These are phyloP conservation scores for Larix kaempferi DNA, from an alignment of 75 land plant species.

Conservation along the genomic window DNA sequence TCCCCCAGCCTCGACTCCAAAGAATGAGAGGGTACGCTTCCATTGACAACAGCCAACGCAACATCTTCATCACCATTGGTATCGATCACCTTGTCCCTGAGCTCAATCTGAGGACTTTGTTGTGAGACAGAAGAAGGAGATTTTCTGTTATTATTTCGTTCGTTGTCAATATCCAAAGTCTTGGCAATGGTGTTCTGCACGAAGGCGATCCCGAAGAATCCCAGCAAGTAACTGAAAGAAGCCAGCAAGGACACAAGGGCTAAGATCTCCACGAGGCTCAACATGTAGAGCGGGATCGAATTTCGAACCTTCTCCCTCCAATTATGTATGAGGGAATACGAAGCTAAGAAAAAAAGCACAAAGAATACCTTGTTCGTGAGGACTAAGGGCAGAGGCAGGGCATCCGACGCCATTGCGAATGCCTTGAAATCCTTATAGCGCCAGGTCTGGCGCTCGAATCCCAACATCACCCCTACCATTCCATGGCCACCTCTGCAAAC, in stretches of 20 bases:
- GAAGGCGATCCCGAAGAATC: conserved; percentile 36
- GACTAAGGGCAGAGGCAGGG: conserved; percentile 37
- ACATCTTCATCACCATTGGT: conserved; percentile 49
- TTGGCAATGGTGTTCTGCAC: conserved; percentile 26
- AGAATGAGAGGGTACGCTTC: conserved; percentile 45
- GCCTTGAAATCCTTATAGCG: no score
- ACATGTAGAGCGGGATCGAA: conserved; percentile 30
- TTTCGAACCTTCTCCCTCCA: conserved; percentile 41
- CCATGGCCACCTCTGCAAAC: no score
- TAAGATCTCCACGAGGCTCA: conserved; percentile 24
- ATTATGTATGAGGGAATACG: conserved; percentile 24
- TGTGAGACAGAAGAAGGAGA: not conserved
- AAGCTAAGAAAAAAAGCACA: conserved; percentile 27
- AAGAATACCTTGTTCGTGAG: conserved; percentile 41
- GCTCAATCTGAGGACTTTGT: conserved; percentile 5
- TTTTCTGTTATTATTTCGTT: conserved; percentile 4
- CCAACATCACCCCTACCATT: no score
- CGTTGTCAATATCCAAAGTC: conserved; percentile 6
- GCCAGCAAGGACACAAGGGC: conserved; percentile 23
- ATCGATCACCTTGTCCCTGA: conserved; percentile 9
- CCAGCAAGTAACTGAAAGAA: conserved; percentile 30
- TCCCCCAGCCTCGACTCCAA: conserved; percentile 70
- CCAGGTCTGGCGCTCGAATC: no score
- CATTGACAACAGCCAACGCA: conserved; percentile 45
- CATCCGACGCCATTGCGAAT: conserved; percentile 22